Evolutionary conservation across 129 eudicot genomes (phyloP).

Genomic region (Lactuca sativa): DNA sequence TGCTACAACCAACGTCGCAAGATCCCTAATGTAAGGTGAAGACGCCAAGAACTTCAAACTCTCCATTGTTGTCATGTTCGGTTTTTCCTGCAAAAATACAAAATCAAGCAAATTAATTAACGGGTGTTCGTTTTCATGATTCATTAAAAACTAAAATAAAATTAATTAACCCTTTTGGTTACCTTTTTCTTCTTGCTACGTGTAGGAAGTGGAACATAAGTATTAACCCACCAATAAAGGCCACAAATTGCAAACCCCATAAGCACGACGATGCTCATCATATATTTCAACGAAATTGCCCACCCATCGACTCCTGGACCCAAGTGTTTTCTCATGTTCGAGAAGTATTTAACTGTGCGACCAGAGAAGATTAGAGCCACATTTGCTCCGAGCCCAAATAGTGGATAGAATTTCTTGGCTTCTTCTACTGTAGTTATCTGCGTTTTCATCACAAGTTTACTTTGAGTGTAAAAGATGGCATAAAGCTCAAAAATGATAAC

Average conservation of each 20-base stretch:
- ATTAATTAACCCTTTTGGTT: not conserved
- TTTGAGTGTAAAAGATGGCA: conserved; percentile 3
- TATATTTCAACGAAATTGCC: conserved; percentile 89
- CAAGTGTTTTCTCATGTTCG: conserved; percentile 70
- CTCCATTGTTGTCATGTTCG: conserved; percentile 98
- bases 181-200: conserved; percentile 99
- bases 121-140: conserved; percentile 9
- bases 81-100: conserved; percentile 66
- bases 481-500: not conserved
- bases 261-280: conserved; percentile 92
- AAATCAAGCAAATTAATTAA: conserved; percentile 9
- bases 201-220: conserved; percentile 76
- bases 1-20: conserved; percentile 94
- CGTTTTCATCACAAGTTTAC: conserved; percentile 8
- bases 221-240: conserved; percentile 97
- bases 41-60: conserved; percentile 95
- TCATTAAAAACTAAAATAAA: not conserved
- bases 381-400: conserved; percentile 98
- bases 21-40: conserved; percentile 87
- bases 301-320: conserved; percentile 99
- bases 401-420: conserved; percentile 92
- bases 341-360: conserved; percentile 95
- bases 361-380: conserved; percentile 96
- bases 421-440: conserved; percentile 97
- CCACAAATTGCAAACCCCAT: conserved; percentile 87